Evolutionary conservation across 768 basidiomycete genomes (phyloP), one percentile per base, ranked within the genome.

Genomic region (Amanita muscaria): DNA sequence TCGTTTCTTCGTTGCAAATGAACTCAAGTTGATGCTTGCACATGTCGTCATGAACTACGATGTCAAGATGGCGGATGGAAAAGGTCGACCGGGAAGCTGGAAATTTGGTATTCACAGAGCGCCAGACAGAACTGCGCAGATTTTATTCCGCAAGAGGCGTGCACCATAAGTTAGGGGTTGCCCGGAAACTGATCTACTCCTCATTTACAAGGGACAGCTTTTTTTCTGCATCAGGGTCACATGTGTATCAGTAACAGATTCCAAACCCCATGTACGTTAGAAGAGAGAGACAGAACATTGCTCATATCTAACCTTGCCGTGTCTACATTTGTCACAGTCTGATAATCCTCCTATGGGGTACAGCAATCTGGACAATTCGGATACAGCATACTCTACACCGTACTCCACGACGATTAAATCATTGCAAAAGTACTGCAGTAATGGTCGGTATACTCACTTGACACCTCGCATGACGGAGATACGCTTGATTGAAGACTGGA

Each of bases 261-360:
- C 15, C 22, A 12, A 10, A 22, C 21, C 14, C 30, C 25, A 40
- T 43, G 22, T 12, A 16, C 42, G 32, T 40, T 37, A 11, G 11
- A 51, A 44, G 23, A 22, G n/a, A n/a, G 12, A 46, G 48, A 49
- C 41, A 49, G 32, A 49, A 47, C 48, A 45, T 47, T 55, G 67
- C 65, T 89, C 86, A 89, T 81, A 87, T 88, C 87, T 89, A 87
- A 87, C 87, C 87, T 88, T 70, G 73, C 74, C 73, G 56, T 63
- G 59, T 88, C 85, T 61, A 68, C 85, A 84, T 52, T 64, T 52
- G 51, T 4, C 54, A 50, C 53, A 39, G 43, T 54, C 47, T 24
- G 53, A 56, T 69, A 77, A 80, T 81, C 79, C 76, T 65, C 67
- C 51, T 44, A 31, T 37, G 64, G 74, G 77, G 72, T 82, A 83